Conservation (phyloP, 2,329 filamentous ascomycete species). For the Aureobasidium sp. region DNA sequence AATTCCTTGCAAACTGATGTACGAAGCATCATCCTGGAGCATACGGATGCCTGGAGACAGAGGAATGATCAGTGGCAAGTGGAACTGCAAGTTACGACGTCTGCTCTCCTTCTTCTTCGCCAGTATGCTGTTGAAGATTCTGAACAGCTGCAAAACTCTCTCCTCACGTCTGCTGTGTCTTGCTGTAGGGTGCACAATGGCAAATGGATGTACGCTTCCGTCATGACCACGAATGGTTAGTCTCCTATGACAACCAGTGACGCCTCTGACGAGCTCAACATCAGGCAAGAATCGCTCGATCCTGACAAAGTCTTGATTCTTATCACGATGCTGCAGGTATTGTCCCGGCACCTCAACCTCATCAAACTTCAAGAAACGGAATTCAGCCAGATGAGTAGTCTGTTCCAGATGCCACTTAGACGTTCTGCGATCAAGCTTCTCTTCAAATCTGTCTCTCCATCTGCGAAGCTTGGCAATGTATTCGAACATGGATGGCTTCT, state of each 20-base stretch:
- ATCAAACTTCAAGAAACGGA: conserved; percentile 95
- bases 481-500: conserved; percentile 95
- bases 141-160: conserved; percentile 89
- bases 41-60: conserved; percentile 90
- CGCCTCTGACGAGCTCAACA: conserved; percentile 83
- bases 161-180: conserved; percentile 90
- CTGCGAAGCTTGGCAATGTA: conserved; percentile 95
- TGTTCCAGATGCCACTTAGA: conserved; percentile 67
- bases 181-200: conserved; percentile 90
- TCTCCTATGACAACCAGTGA: conserved; percentile 83
- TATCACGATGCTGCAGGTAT: conserved; percentile 94
- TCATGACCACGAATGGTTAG: conserved; percentile 96
- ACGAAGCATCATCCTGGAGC: conserved; percentile 90
- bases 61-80: conserved; percentile 89
- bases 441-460: conserved; percentile 97
- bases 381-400: conserved; percentile 88
- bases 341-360: conserved; percentile 97
- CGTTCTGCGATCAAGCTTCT: conserved; percentile 82
- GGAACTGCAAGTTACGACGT: conserved; percentile 89
- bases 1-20: conserved; percentile 86
- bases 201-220: conserved; percentile 92
- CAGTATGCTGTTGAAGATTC: conserved; percentile 90
- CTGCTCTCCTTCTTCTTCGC: conserved; percentile 91
- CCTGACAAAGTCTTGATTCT: conserved; percentile 96
- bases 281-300: conserved; percentile 96